Percentiles rank a stretch among this genome's conserved stretches.
Conservation (phyloP, 352 stramenopile species). For the Phytophthora pluvialis region DNA sequence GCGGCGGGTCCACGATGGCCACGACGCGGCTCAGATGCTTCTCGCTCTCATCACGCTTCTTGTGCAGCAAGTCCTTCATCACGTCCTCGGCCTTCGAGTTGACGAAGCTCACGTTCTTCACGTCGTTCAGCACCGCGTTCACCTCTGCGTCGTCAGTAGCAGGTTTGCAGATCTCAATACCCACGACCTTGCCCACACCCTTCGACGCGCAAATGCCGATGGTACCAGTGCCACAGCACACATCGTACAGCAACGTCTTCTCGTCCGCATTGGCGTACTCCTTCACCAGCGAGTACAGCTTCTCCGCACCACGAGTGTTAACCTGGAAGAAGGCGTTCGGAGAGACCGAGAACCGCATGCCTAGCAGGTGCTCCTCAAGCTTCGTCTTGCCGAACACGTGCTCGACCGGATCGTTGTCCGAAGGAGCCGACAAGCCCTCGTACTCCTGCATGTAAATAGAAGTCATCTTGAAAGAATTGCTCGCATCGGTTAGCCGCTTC, state of each 20-base stretch:
- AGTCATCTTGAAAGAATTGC: constrained; percentile 65
- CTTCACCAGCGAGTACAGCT: constrained; percentile 96
- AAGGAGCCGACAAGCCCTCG: constrained; percentile 87
- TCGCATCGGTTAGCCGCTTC: constrained; percentile 49
- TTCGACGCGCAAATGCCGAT: constrained; percentile 96
- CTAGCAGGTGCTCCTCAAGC: constrained; percentile 88
- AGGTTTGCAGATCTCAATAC: constrained; percentile 90
- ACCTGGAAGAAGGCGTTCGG: constrained; percentile 96
- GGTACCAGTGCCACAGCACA: constrained; percentile 98
- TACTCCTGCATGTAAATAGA: constrained; percentile 95
- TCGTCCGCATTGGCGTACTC: constrained; percentile 77
- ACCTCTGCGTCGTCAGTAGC: constrained; percentile 90
- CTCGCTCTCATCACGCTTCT: constrained; percentile 63
- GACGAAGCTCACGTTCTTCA: constrained; percentile 91
- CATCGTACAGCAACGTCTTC: constrained; percentile 95
- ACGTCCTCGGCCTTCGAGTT: constrained; percentile 93
- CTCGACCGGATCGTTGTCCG: constrained; percentile 88
- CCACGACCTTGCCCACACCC: constrained; percentile 77
- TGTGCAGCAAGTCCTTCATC: constrained; percentile 82
- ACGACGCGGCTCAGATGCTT: constrained; percentile 83
- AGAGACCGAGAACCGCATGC: constrained; percentile 91
- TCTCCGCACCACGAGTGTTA: constrained; percentile 95
- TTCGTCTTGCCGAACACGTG: constrained; percentile 71
- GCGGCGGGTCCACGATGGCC: constrained; percentile 97
- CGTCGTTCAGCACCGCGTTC: constrained; percentile 87